Evolutionary conservation across 495 filamentous ascomycete species (phyloP).

Genomic region (Penicillium pulvis): DNA sequence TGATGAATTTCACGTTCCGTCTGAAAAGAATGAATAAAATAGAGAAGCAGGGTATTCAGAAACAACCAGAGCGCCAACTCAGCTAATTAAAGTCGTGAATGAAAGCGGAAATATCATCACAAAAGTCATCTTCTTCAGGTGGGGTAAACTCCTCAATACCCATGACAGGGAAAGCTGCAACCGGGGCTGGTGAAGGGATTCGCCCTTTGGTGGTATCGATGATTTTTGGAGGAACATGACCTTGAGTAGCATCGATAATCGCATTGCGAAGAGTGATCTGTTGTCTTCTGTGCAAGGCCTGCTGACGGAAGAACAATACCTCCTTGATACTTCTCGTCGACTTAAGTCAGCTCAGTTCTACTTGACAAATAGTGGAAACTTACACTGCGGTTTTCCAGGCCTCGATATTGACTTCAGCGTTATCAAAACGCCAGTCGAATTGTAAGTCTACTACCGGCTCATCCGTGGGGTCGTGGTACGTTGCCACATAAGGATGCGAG

Average conservation of each 20-base stretch:
- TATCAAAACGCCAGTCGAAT: constrained; percentile 92
- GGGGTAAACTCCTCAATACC: neutral
- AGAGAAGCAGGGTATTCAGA: neutral
- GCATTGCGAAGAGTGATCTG: neutral
- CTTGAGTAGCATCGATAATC: neutral
- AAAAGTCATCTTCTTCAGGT: neutral
- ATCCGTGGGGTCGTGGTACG: constrained; percentile 95
- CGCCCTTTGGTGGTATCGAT: neutral
- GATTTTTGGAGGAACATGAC: neutral
- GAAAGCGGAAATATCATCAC: neutral
- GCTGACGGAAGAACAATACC: constrained; percentile 1
- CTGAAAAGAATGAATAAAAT: neutral
- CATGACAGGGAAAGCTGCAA: neutral
- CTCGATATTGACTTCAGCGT: neutral
- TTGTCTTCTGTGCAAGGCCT: neutral
- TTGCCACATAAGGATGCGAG: constrained; percentile 84
- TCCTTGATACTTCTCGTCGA: neutral
- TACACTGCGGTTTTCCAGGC: constrained; percentile 4
- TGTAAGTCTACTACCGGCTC: constrained; percentile 91
- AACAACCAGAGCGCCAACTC: neutral
- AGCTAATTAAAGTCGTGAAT: constrained; percentile 1
- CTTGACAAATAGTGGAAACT: neutral
- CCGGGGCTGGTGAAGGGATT: neutral
- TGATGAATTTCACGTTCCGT: too few species aligned
- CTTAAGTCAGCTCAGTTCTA: neutral